These are phyloP conservation scores for Rhizophora apiculata DNA, from an alignment of 345 rosid genomes.

Conservation along the genomic window DNA sequence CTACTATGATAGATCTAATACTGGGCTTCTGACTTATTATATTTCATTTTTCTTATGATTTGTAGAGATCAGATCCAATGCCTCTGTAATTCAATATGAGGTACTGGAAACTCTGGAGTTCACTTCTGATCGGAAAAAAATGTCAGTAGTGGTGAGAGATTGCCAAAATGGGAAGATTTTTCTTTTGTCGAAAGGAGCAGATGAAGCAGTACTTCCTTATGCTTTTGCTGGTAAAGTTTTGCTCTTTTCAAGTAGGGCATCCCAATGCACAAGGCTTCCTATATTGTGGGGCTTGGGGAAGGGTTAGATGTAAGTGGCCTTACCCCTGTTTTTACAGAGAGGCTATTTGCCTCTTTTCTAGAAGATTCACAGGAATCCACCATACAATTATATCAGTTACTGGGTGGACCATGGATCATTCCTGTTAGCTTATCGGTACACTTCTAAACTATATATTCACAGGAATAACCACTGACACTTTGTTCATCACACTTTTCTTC, in stretches of 20 bases:
- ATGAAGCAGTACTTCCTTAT: slow-evolving; percentile 87
- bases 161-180: slow-evolving; percentile 63
- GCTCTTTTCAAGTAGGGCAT: not conserved
- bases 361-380: too few relatives aligned
- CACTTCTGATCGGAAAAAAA: slow-evolving; percentile 96
- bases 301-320: too few relatives aligned
- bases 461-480: too few relatives aligned
- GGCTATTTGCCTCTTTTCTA: too few relatives aligned
- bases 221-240: slow-evolving; percentile 59
- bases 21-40: slow-evolving; percentile 5
- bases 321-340: too few relatives aligned
- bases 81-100: slow-evolving; percentile 57
- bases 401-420: too few relatives aligned
- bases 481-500: too few relatives aligned
- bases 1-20: slow-evolving; percentile 11
- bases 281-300: too few relatives aligned
- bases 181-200: slow-evolving; percentile 95
- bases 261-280: too few relatives aligned
- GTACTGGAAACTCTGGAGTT: slow-evolving; percentile 85
- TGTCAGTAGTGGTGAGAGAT: slow-evolving; percentile 90
- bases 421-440: too few relatives aligned
- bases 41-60: slow-evolving; percentile 22
- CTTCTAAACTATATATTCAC: too few relatives aligned
- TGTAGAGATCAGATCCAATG: slow-evolving; percentile 77
- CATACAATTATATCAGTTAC: too few relatives aligned